These are phyloP conservation scores for Fusarium redolens DNA, from an alignment of 2,329 filamentous ascomycete species.

Conservation along the genomic window DNA sequence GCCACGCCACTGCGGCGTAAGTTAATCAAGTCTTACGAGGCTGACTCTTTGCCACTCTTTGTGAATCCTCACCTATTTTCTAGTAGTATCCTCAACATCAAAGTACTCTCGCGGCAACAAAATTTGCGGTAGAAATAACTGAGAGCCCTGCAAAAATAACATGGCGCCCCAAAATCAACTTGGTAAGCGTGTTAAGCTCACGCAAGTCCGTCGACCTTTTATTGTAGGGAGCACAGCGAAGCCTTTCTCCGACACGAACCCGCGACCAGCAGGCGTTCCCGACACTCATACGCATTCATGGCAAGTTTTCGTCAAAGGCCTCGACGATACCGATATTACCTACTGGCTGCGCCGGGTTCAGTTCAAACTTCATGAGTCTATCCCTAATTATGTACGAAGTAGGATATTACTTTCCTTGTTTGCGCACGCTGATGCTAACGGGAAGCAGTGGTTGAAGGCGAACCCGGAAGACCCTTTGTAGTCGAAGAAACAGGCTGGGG, in stretches of 20 bases:
- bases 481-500: constrained; percentile 97
- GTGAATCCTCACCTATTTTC: background rate
- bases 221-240: constrained; percentile 84
- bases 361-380: constrained; percentile 98
- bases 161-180: constrained; percentile 71
- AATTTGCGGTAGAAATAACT: background rate
- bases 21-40: constrained; percentile 4
- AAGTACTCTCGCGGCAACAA: background rate
- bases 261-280: constrained; percentile 80
- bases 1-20: constrained; percentile 21
- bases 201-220: constrained; percentile 73
- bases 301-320: constrained; percentile 91
- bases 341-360: constrained; percentile 98
- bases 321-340: constrained; percentile 90
- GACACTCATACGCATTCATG: constrained; percentile 96
- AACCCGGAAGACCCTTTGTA: constrained; percentile 76
- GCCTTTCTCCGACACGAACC: constrained; percentile 82
- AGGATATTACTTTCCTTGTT: constrained; percentile 44
- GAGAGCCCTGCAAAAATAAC: background rate
- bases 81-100: background rate
- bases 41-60: constrained; percentile 8
- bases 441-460: constrained; percentile 73
- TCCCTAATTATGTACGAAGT: constrained; percentile 89
- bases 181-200: constrained; percentile 73
- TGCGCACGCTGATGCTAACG: constrained; percentile 29